Base-by-base conservation (phyloP, 2,329 filamentous ascomycete species). In the Trichoderma sp. region DNA sequence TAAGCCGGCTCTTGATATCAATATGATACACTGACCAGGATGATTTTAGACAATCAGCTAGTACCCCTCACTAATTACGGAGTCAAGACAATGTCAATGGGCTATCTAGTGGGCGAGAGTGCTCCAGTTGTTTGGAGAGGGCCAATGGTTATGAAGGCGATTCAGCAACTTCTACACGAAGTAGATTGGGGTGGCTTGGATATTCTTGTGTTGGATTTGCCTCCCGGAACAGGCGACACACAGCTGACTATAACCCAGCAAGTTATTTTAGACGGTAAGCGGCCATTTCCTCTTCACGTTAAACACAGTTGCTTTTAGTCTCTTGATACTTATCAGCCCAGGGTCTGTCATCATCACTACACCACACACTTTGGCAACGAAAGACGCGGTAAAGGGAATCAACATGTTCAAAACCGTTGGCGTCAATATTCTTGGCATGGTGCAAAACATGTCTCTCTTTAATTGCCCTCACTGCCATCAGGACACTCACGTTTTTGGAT, bases 31-130 rank as follows among this genome's bases (percentile, higher is more conserved):
- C 30, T 26, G 13, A 32, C 64, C 76, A 5, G 75, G 64, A 54
- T 10, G 32, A 10, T 30, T 39, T 18, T 71, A 92, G 88, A 91
- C 73, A 94, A 94, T 75, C 90, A 94, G 75, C 86, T 99, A 4
- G 76, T 98, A 1, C 96, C 96, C 0, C 82, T 99, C 28, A 94
- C 92, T 26, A 97, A 97, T 77, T 98, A 98, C 82, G 96, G 96
- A 51, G 87, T 99, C 68, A 96, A 96, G 80, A 96, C 94, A 66
- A 99, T 99, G 96, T 97, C 94, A 0, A 98, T 99, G 92, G 96
- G 96, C 60, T 98, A 97, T 73, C 86, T 99, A 0, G 89, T 97
- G 1, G 88, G 87, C 24, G 90, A 93, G 72, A 86, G 89, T 13
- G 91, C 92, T 5, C 93, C 94, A 0, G 91, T 99, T 18, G 94